Base-by-base conservation (phyloP, 345 rosid species). In the Kandelia obovata region DNA sequence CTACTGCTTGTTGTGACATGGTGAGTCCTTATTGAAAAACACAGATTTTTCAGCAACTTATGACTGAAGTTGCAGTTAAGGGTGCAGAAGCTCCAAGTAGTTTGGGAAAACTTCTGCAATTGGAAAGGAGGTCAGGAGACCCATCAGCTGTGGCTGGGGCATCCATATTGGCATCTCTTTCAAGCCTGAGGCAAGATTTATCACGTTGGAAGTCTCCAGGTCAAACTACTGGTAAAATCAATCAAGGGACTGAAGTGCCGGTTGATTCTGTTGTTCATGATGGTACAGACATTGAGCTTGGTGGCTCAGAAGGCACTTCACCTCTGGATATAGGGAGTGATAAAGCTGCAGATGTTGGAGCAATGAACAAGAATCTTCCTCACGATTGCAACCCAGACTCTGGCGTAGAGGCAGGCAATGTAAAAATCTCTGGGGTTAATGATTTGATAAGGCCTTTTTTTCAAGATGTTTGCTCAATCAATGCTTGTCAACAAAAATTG, bases 31-130 rank as follows among this genome's bases (percentile, higher is more conserved):
- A 74, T 78, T 47, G 35, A 66, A 27, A 31, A 62, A 66, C 37
- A 35, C 75, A 93, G 98, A 89, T 93, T 75, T 90, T 85, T 85
- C 96, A 90, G 81, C 92, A 79, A 79, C 78, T 81, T 53, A 21
- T 70, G 70, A 65, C 79, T 70, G 92, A 85, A 67, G 84, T 70
- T 75, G 70, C 89, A 35, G 80, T 76, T 57, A 85, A 84, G 80
- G 84, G 88, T 73, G 28, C 85, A 4, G 92, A 84, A 59, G 73
- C 83, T 60, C 87, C 77, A 53, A 81, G 64, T 62, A 82, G 80
- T 53, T 37, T 78, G 66, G 90, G 89, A 39, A 89, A 86, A 68
- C 15, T 71, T 65, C 61, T 85, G 65, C 88, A 84, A 61, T 59
- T 85, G 2, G 90, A 87, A 72, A 82, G 92, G 77, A 86, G 83